Evolutionary conservation across 176 grass and related monocot genomes (phyloP), one percentile per base, ranked within the genome.

Genomic region (Tuctoria greenei): DNA sequence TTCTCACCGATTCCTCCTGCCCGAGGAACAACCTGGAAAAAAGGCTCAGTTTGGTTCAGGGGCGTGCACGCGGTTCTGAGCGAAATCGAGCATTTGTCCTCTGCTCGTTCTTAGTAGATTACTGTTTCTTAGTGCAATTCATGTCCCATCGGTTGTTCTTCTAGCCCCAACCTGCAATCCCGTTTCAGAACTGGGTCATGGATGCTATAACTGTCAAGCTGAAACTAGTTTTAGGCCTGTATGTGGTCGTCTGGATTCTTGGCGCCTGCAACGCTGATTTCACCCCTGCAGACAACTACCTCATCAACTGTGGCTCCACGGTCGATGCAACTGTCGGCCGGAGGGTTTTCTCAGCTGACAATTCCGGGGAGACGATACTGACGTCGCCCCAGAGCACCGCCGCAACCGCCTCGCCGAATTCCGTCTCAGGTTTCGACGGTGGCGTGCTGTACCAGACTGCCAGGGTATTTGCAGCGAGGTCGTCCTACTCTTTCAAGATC

Each of bases 241-340:
- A 78, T 52, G 68, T 67, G 61, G 51, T 43, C 54, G 54, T 58
- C 66, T 83, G 71, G 55, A 11, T 66, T 7, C 34, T 79, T 38
- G 79, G 66, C 78, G n/a, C 41, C 59, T 89, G 71, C 52, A 76
- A 45, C 26, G 91, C 89, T 36, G 67, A 79, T 62, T 98, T 98
- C 86, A 82, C 84, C 61, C 89, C 95, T 8, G 83, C 69, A 52
- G 95, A 98, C 68, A 90, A 92, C 74, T 90, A 92, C 61, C 88
- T 94, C 68, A 85, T 98, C 78, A 85, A 79, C 72, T 98, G 91
- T 1, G 91, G 95, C 4, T 94, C 95, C 72, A 64, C 67, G 3
- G 50, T 28, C 28, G 88, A 84, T 27, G 60, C 73, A 0, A 61
- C 76, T 0, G 31, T 89, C 10, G 79, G 77, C 61, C 58, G 41